Evolutionary conservation across 192 early-diverging fungal species (phyloP), one percentile per base, ranked within the genome.

Genomic region (Globomyces pollinis-pini): DNA sequence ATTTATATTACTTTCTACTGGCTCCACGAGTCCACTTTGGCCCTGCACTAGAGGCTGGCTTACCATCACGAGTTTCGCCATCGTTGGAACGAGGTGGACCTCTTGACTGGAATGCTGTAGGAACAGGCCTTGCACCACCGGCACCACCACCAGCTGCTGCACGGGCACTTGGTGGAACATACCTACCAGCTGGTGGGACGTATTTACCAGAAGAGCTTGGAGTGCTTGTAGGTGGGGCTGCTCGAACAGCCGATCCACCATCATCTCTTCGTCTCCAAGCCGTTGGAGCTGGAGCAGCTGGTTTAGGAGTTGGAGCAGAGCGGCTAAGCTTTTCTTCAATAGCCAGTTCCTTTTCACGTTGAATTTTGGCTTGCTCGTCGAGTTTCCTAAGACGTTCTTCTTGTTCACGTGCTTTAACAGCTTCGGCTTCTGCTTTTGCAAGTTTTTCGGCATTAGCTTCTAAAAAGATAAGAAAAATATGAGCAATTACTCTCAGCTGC

Each of bases 401-500:
- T 33, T 55, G 28, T n/a, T 55, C 53, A 26, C 45, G 35, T n/a
- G n/a, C n/a, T n/a, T n/a, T n/a, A n/a, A n/a, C n/a, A n/a, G 57
- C 57, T 9, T 23, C 44, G 23, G 57, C 60, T n/a, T 52, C 70
- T 11, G 32, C 59, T 7, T 44, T 38, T 0, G 29, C 63, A 6
- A 30, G 55, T 26, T 61, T 59, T 47, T 68, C 49, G 7, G 33
- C 24, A 29, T 21, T 21, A 6, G 20, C 20, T 47, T 47, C 44
- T 47, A 47, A 12, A 0, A 8, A 12, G 23, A 31, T 24, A 59
- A 61, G 3, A 9, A 38, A 53, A n/a, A 38, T 18, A 30, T 35
- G 15, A n/a, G 54, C 57, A 59, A 34, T 75, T 45, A 59, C 57
- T 39, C 34, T 59, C 57, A 7, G 57, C 57, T 9, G 38, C 57